Evolutionary conservation across 768 basidiomycete species (phyloP), one percentile per base, ranked within the genome.

Genomic region (Amanita polypyramis): DNA sequence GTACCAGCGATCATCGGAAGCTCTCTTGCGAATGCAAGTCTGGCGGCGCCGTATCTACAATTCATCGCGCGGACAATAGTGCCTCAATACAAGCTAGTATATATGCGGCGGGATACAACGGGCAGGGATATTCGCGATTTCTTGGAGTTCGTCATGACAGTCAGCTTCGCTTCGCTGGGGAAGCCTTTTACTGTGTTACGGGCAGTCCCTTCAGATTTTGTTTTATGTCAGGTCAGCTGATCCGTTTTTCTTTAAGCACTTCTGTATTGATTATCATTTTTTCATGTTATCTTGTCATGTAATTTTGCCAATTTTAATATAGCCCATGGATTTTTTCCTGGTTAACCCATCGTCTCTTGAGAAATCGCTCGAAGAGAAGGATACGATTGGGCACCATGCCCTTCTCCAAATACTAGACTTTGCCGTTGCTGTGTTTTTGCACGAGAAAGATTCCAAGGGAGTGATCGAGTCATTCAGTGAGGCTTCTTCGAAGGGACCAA

Each of bases 271-370:
- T 50, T 54, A 38, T 47, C 49, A 34, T 52, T 47, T 52, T 47
- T 52, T 50, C 33, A 46, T 45, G 49, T 55, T 49, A 27, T 46
- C 40, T 49, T 51, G 52, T 36, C 54, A 52, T 54, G 52, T 54
- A 55, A n/a, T 39, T 33, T 47, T 43, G 50, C 44, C 47, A 35
- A 48, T 37, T 47, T 56, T 43, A 55, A 54, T 62, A 58, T 62
- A 80, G 78, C 72, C 75, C 39, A 64, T 75, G 65, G 68, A 73
- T 61, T 69, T 75, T 57, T 70, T 68, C 54, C 60, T 75, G 64
- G 69, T 62, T 54, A 65, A 64, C 48, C 62, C 65, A 21, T 59
- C 62, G 46, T 63, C 47, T 51, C 51, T 45, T 57, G 62, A 59
- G 50, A 56, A 53, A 33, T 54, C 52, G 40, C 55, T 58, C 47